Conservation (phyloP, 1,284 basidiomycete genomes). For the Pseudozyma thailandica region DNA sequence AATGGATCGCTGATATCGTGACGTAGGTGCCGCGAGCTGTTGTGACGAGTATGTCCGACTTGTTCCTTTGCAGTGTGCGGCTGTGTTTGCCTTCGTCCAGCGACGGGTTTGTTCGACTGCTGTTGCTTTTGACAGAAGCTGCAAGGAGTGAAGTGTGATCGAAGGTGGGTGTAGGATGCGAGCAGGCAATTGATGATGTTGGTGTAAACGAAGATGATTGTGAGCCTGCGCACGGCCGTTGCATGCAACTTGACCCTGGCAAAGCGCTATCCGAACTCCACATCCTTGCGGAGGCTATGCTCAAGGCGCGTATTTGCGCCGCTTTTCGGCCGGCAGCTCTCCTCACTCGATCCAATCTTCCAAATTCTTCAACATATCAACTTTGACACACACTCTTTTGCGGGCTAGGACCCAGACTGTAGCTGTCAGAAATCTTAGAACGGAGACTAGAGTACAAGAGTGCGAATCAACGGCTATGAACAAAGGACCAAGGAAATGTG, state of each 20-base stretch:
- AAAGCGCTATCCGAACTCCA: constrained; percentile 4
- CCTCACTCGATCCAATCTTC: background rate
- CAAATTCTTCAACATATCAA: background rate
- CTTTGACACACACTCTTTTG: background rate
- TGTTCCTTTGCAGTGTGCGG: too few relatives aligned
- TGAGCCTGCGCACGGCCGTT: constrained; percentile 11
- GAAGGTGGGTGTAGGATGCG: too few relatives aligned
- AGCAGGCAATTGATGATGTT: too few relatives aligned
- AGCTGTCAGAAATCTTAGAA: constrained; percentile 1
- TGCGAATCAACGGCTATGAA: constrained; percentile 18
- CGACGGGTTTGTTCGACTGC: too few relatives aligned
- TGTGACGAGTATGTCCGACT: too few relatives aligned
- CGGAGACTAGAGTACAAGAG: constrained; percentile 38
- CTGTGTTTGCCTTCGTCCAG: too few relatives aligned
- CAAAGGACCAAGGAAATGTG: background rate
- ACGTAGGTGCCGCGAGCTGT: too few relatives aligned
- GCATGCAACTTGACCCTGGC: constrained; percentile 10
- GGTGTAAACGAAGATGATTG: background rate
- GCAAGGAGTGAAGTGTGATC: too few relatives aligned
- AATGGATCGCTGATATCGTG: too few relatives aligned
- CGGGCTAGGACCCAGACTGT: background rate
- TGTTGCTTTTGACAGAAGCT: too few relatives aligned
- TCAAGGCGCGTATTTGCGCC: background rate
- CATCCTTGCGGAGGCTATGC: constrained; percentile 11
- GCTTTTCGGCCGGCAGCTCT: constrained; percentile 16